Conservation (phyloP, 441 rosid species). For the Gossypium laxum region DNA sequence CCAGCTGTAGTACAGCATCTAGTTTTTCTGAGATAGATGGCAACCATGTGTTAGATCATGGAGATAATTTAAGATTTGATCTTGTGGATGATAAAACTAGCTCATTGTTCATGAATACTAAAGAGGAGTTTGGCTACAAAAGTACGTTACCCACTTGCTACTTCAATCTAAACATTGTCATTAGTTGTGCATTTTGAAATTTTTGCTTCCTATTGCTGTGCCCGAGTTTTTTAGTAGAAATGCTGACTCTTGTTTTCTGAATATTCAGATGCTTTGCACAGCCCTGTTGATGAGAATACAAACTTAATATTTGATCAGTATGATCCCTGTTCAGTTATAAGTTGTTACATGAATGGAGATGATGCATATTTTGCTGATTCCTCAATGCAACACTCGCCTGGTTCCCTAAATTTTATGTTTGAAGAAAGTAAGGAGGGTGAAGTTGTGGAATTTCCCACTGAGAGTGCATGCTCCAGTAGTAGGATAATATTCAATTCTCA, state of each 20-base stretch:
- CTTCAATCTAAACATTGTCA: not conserved
- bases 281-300: conserved; percentile 20
- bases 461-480: conserved; percentile 29
- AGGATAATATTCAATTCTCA: conserved; percentile 26
- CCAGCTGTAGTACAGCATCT: conserved; percentile 36
- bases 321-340: conserved; percentile 25
- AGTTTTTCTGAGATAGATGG: conserved; percentile 31
- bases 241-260: conserved; percentile 22
- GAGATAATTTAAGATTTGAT: conserved; percentile 21
- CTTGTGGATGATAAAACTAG: conserved; percentile 20
- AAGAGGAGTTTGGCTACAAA: conserved; percentile 21
- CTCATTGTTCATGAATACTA: conserved; percentile 20
- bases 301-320: conserved; percentile 13
- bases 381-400: conserved; percentile 6
- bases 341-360: conserved; percentile 25
- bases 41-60: conserved; percentile 24
- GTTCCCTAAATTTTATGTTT: conserved; percentile 28
- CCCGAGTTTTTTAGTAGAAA: not conserved
- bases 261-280: conserved; percentile 32
- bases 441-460: conserved; percentile 29
- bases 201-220: not conserved
- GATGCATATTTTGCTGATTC: conserved; percentile 24
- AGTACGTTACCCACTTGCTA: conserved; percentile 20
- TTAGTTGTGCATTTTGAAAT: conserved; percentile 10
- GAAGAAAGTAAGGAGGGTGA: conserved; percentile 37